Conservation (phyloP, 2,329 filamentous ascomycete genomes). For the Fusarium sp. region DNA sequence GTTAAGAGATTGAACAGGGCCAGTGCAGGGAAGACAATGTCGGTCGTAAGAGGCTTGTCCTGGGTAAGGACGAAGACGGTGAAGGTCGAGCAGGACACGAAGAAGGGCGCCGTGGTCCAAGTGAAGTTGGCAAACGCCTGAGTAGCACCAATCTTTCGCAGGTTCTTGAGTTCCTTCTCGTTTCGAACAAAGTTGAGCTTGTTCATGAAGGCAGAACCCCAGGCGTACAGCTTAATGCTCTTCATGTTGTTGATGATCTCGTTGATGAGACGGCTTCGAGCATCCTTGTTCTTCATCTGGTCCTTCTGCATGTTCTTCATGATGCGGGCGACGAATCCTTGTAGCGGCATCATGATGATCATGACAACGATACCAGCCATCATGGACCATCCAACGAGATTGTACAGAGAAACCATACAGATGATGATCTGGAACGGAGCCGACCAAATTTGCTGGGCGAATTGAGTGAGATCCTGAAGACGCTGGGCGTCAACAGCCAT, state of each 20-base stretch:
- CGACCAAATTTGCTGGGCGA: constrained; percentile 95
- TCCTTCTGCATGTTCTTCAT: constrained; percentile 96
- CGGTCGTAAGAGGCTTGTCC: constrained; percentile 86
- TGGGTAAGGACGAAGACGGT: constrained; percentile 92
- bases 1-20: constrained; percentile 97
- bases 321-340: constrained; percentile 89
- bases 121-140: constrained; percentile 97
- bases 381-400: constrained; percentile 96
- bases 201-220: constrained; percentile 97
- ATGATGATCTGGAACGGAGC: constrained; percentile 96
- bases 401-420: constrained; percentile 96
- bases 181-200: constrained; percentile 97
- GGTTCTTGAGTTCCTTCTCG: constrained; percentile 93
- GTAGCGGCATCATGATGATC: constrained; percentile 97
- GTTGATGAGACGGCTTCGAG: constrained; percentile 92
- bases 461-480: constrained; percentile 94
- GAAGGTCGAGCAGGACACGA: constrained; percentile 97
- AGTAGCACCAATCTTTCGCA: constrained; percentile 95
- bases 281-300: constrained; percentile 99
- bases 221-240: constrained; percentile 98
- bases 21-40: constrained; percentile 93
- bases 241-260: constrained; percentile 99
- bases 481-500: constrained; percentile 99
- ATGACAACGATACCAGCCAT: constrained; percentile 95
- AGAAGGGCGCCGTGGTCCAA: constrained; percentile 97